Percentiles rank a stretch among this genome's conserved stretches.
These are phyloP conservation scores for Aspergillus panamensis DNA, from an alignment of 495 filamentous ascomycete genomes.

Conservation along the genomic window DNA sequence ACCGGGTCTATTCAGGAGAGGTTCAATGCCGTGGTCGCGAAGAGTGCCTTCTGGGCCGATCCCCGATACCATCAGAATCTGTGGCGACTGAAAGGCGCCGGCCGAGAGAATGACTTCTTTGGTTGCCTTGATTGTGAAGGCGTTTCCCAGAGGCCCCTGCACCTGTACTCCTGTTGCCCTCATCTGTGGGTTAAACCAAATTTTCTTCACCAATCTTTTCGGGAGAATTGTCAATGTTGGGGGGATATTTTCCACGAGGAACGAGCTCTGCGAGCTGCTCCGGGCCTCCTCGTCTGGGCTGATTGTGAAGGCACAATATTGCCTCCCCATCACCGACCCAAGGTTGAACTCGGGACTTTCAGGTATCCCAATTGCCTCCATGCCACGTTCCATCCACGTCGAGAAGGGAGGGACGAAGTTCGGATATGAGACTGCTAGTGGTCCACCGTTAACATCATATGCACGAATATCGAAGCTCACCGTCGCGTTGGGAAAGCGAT, in stretches of 20 bases:
- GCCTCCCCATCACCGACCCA: constrained; percentile 38
- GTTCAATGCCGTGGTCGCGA: constrained; percentile 34
- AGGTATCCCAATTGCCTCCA: constrained; percentile 42
- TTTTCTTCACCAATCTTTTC: constrained; percentile 25
- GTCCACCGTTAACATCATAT: constrained; percentile 32
- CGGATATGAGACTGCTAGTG: constrained; percentile 50
- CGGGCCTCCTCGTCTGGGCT: constrained; percentile 28
- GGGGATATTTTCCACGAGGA: constrained; percentile 21
- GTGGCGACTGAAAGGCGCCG: constrained; percentile 39
- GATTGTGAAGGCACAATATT: constrained; percentile 40
- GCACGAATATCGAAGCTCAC: constrained; percentile 38
- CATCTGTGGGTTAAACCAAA: constrained; percentile 24
- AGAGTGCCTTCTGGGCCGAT: constrained; percentile 42
- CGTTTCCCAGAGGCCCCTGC: neutral
- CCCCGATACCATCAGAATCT: constrained; percentile 29
- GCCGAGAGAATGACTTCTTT: constrained; percentile 55
- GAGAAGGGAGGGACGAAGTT: constrained; percentile 47
- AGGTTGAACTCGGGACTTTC: constrained; percentile 36
- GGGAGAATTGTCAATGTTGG: constrained; percentile 19
- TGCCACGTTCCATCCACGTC: constrained; percentile 34
- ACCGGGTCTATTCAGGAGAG: constrained; percentile 40
- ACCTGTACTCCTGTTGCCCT: constrained; percentile 27
- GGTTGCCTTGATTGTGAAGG: constrained; percentile 32
- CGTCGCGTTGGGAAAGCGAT: constrained; percentile 40
- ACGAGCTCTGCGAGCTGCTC: constrained; percentile 37